phyloP scores from a whole-genome alignment of 2,329 filamentous ascomycete genomes.

The Zelopaecilomyces penicillatus region DNA sequence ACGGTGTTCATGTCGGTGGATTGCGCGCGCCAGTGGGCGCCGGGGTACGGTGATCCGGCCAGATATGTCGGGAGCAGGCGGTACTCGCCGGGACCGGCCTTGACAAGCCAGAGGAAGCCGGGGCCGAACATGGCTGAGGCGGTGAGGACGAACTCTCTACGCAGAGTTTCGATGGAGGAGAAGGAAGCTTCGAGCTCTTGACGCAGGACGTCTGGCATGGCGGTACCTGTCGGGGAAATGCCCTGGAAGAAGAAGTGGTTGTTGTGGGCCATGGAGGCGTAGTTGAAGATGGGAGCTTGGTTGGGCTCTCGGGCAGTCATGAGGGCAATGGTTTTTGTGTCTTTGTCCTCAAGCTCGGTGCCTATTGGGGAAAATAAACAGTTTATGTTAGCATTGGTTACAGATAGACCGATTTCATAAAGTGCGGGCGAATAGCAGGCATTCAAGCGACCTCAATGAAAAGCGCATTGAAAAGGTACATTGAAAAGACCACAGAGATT shows the following conservation, averaged over 20 bases:
- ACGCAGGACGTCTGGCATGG: constrained; percentile 50
- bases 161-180: constrained; percentile 74
- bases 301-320: constrained; percentile 70
- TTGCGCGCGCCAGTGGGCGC: constrained; percentile 72
- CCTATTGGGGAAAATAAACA: constrained; percentile 34
- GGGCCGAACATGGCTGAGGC: constrained; percentile 92
- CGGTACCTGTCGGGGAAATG: constrained; percentile 32
- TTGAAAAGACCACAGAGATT: not conserved
- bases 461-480: not conserved
- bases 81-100: constrained; percentile 39
- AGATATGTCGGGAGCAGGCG: constrained; percentile 83
- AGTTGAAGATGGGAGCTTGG: constrained; percentile 79
- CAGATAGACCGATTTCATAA: no score
- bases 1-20: constrained; percentile 61
- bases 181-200: constrained; percentile 61
- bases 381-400: no score
- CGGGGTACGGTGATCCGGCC: constrained; percentile 79
- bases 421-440: no score
- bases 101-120: constrained; percentile 93
- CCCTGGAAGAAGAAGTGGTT: constrained; percentile 72
- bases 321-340: constrained; percentile 60
- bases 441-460: not conserved
- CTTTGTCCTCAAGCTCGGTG: constrained; percentile 52
- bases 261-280: constrained; percentile 94
- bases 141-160: constrained; percentile 68